phyloP scores from a whole-genome alignment of 2,329 filamentous ascomycete species.

The Colletotrichum tropicale region DNA sequence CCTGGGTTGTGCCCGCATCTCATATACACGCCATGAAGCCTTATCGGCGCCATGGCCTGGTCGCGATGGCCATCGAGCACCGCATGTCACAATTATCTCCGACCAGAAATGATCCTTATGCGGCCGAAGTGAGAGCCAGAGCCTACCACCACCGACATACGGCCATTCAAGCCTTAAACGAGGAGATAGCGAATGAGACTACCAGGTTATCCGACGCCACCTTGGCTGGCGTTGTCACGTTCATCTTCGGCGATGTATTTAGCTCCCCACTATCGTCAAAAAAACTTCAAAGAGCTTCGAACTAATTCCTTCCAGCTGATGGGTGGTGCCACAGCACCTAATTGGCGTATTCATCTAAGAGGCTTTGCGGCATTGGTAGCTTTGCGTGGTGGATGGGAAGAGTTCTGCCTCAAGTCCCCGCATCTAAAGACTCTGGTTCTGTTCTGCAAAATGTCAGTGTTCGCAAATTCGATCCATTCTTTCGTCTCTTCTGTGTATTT shows the following conservation, averaged over 20 bases:
- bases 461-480: background rate
- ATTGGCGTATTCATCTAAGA: conserved; percentile 39
- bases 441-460: background rate
- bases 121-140: conserved; percentile 23
- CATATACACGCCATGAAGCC: background rate
- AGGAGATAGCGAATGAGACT: conserved; percentile 26
- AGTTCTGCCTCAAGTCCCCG: background rate
- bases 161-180: conserved; percentile 32
- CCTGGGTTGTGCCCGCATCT: background rate
- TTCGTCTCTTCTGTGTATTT: background rate
- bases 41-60: conserved; percentile 11
- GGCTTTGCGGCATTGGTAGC: conserved; percentile 5
- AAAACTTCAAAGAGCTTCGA: background rate
- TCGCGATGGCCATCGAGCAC: conserved; percentile 36
- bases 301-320: background rate
- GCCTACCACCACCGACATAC: conserved; percentile 34
- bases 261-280: background rate
- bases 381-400: conserved; percentile 14
- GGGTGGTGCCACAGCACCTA: conserved; percentile 33
- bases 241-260: background rate
- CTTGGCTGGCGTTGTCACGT: background rate
- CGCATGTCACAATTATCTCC: conserved; percentile 29
- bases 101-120: conserved; percentile 10
- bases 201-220: conserved; percentile 10
- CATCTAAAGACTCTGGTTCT: background rate